Evolutionary conservation across 2,329 filamentous ascomycete genomes (phyloP).

Genomic region (Fulvia fulva): DNA sequence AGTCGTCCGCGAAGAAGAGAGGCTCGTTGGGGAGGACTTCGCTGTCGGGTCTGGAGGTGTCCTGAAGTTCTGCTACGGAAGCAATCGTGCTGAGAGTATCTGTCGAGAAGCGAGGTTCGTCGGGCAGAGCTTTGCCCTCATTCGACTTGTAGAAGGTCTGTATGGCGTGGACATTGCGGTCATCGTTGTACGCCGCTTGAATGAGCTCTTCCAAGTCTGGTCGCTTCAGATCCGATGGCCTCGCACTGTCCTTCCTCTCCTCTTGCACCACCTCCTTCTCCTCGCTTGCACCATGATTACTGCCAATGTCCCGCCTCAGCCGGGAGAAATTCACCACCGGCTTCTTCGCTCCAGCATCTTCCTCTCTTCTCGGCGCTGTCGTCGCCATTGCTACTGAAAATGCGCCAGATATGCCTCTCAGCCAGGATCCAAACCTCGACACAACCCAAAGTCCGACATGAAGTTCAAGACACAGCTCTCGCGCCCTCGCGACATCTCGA

Average conservation of each 20-base stretch:
- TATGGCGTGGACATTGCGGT: slow-evolving; percentile 7
- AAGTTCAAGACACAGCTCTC: not conserved
- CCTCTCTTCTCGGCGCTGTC: not conserved
- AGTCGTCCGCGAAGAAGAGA: not conserved
- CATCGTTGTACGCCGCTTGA: not conserved
- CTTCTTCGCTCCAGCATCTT: not conserved
- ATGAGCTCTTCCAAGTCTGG: not conserved
- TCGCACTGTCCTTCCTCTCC: slow-evolving; percentile 1
- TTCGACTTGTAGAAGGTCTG: slow-evolving; percentile 17
- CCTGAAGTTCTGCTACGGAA: not conserved
- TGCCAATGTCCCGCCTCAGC: not conserved
- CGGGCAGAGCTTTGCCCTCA: slow-evolving; percentile 3
- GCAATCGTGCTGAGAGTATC: slow-evolving; percentile 4
- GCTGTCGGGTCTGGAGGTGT: not conserved
- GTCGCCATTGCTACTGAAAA: not conserved
- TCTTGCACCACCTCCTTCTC: slow-evolving; percentile 9
- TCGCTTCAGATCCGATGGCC: not conserved
- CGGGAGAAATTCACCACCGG: slow-evolving; percentile 7
- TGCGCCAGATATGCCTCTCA: not conserved
- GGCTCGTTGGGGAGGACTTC: not conserved
- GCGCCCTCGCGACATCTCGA: not conserved
- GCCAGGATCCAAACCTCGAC: not conserved
- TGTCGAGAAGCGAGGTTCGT: slow-evolving; percentile 10
- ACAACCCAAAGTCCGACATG: not conserved
- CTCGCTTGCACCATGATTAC: not conserved